These are phyloP conservation scores for Colletotrichum tabaci DNA, from an alignment of 2,329 filamentous ascomycete genomes.

Conservation along the genomic window DNA sequence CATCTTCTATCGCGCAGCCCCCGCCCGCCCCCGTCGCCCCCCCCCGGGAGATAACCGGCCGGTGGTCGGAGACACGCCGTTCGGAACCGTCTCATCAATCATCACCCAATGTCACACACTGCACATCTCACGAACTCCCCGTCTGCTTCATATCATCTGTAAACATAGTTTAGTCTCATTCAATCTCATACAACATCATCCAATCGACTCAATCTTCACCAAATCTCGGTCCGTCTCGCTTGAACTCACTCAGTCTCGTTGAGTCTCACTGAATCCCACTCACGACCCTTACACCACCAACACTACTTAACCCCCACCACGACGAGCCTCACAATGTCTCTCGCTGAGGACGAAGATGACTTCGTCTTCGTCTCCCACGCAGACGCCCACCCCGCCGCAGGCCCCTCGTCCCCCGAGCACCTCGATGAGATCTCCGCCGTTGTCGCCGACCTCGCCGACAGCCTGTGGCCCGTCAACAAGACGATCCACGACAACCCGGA, in stretches of 20 bases:
- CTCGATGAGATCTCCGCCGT: slow-evolving; percentile 35
- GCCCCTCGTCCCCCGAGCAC: not conserved
- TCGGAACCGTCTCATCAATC: slow-evolving; percentile 17
- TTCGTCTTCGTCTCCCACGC: slow-evolving; percentile 36
- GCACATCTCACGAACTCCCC: no score
- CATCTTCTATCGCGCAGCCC: slow-evolving; percentile 5
- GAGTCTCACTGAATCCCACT: not conserved
- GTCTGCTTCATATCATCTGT: no score
- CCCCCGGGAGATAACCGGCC: slow-evolving; percentile 36
- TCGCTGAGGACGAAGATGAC: slow-evolving; percentile 11
- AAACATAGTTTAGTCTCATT: not conserved
- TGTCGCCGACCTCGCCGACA: slow-evolving; percentile 26
- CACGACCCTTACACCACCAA: not conserved
- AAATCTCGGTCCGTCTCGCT: no score
- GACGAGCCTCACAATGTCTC: slow-evolving; percentile 7
- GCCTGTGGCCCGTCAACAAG: slow-evolving; percentile 41
- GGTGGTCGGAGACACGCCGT: slow-evolving; percentile 38
- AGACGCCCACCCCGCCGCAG: slow-evolving; percentile 7
- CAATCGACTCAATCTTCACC: not conserved
- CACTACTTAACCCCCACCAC: not conserved
- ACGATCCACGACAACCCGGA: slow-evolving; percentile 49
- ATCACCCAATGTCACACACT: slow-evolving; percentile 4
- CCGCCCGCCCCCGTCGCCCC: not conserved
- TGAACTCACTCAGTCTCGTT: no score
- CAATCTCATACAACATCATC: not conserved